phyloP scores from a whole-genome alignment of 2,329 filamentous ascomycete genomes.

The Hypoxylon sp. region DNA sequence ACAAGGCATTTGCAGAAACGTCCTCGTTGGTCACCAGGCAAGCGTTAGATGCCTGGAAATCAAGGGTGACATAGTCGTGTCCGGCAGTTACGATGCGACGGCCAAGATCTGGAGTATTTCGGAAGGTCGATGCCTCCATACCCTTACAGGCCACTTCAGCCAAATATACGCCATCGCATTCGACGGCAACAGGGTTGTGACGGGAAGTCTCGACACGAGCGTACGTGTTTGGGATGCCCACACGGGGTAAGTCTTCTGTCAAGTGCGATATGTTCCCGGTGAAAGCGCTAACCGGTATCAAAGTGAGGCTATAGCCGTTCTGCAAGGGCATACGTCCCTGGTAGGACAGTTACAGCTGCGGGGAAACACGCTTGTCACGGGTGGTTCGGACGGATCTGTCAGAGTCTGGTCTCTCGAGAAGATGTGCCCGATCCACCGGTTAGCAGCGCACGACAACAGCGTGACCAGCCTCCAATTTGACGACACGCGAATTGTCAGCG shows the following conservation, averaged over 20 bases:
- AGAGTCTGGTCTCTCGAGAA: slow-evolving; percentile 93
- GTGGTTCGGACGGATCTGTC: slow-evolving; percentile 94
- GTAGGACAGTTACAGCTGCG: slow-evolving; percentile 97
- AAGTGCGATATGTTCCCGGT: not conserved
- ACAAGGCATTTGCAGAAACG: slow-evolving; percentile 86
- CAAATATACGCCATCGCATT: slow-evolving; percentile 99
- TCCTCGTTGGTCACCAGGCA: slow-evolving; percentile 92
- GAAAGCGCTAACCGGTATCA: slow-evolving; percentile 42
- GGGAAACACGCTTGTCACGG: slow-evolving; percentile 92
- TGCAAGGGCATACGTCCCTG: slow-evolving; percentile 95
- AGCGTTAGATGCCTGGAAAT: slow-evolving; percentile 96
- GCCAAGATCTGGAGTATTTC: slow-evolving; percentile 98
- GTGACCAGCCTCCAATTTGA: slow-evolving; percentile 98
- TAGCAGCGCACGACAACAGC: slow-evolving; percentile 97
- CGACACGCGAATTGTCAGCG: slow-evolving; percentile 92
- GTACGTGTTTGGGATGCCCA: slow-evolving; percentile 95
- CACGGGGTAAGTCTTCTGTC: slow-evolving; percentile 70
- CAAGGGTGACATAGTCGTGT: slow-evolving; percentile 96
- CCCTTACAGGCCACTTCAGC: slow-evolving; percentile 92
- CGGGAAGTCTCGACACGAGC: slow-evolving; percentile 94
- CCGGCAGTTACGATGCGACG: slow-evolving; percentile 96
- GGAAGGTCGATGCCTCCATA: slow-evolving; percentile 89
- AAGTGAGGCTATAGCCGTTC: slow-evolving; percentile 82
- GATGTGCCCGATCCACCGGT: slow-evolving; percentile 89
- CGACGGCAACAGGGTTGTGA: slow-evolving; percentile 91